phyloP scores from a whole-genome alignment of 1,284 basidiomycete genomes.

The Ganoderma resinaceum region DNA sequence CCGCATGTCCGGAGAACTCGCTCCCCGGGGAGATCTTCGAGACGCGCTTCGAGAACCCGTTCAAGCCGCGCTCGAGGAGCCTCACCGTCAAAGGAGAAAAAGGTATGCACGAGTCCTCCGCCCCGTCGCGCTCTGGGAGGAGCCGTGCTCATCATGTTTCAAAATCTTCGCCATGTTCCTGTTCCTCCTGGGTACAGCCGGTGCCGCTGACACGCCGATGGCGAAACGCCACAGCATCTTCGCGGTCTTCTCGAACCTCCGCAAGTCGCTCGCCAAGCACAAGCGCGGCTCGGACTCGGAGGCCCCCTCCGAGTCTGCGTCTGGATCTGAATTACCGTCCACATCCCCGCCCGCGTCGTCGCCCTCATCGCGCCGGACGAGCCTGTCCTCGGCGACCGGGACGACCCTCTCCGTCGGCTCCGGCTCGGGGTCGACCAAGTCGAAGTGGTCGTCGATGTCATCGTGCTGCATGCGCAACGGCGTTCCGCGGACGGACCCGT shows the following conservation, averaged over 20 bases:
- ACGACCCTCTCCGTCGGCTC: background rate
- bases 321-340: background rate
- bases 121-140: no score
- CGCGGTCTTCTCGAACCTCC: background rate
- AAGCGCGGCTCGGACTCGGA: background rate
- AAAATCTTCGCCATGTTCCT: background rate
- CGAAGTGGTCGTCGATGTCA: no score
- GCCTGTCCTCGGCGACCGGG: background rate
- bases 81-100: background rate
- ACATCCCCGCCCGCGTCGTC: background rate
- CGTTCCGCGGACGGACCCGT: slow-evolving; percentile 9
- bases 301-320: background rate
- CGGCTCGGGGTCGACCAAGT: background rate
- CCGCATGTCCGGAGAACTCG: slow-evolving; percentile 25
- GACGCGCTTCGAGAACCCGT: slow-evolving; percentile 26
- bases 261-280: background rate
- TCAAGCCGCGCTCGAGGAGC: slow-evolving; percentile 13
- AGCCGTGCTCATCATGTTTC: no score
- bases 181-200: background rate
- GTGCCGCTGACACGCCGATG: background rate
- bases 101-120: background rate
- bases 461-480: slow-evolving; percentile 10
- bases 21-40: slow-evolving; percentile 18
- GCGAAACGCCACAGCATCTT: slow-evolving; percentile 1
- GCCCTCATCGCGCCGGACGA: background rate